Base-by-base conservation (phyloP, 495 filamentous ascomycete species). In the Penicillium arizonense region DNA sequence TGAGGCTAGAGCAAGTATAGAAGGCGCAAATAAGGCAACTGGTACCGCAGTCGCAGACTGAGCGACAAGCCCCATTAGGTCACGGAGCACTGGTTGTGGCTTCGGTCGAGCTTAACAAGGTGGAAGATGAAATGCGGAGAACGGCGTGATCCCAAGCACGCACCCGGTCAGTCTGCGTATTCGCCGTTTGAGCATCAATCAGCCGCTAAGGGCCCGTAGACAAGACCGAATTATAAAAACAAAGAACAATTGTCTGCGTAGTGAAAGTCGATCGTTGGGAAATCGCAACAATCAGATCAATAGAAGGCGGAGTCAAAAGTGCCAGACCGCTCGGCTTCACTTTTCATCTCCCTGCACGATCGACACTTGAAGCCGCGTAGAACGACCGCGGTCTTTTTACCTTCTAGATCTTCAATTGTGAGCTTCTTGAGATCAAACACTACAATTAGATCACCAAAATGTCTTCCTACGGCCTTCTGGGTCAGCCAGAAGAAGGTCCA, bases 401-500 rank as follows among this genome's bases (percentile, higher is more conserved):
- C 24, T 28, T 13, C 50, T 51, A 13, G 44, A 26, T 30, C 33
- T 40, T 26, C 28, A 11, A 20, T 26, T 26, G 12, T 46, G 46
- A 35, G 14, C 30, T 41, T 35, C 24, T 26, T 28, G 3, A 2
- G 34, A 33, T 59, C n/a, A 12, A 34, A 23, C 16, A n/a, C 8
- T 6, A 37, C 41, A 38, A 33, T 35, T 23, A 42, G 10, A 46
- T 16, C 18, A 1, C 16, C 30, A 58, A 23, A 4, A 82, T 82
- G 78, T 62, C 70, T 50, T 75, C 74, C 36, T 77, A 79, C 53
- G 71, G 69, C 28, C 50, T 77, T 26, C 63, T 81, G 8, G 72
- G 75, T 59, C 78, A 80, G 50, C 63, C 68, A 45, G 78, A 81
- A 60, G 79, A 82, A 78, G 79, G 79, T 80, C 57, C 35, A 61